These are phyloP conservation scores for Podaxis rugospora DNA, from an alignment of 768 basidiomycete genomes.

Conservation along the genomic window DNA sequence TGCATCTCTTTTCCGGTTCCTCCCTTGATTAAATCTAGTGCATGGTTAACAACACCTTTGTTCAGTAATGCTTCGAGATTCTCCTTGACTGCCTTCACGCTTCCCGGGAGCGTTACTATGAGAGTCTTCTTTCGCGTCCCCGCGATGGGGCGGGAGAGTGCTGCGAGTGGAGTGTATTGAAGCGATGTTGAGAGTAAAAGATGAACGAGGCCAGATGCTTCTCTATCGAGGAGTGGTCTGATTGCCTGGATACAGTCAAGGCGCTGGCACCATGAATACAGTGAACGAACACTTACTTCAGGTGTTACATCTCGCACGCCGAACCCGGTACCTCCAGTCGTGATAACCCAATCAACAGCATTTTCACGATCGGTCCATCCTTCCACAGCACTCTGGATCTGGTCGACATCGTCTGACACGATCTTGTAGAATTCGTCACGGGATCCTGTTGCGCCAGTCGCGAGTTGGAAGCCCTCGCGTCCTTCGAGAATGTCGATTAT, in stretches of 20 bases:
- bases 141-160: constrained; percentile 79
- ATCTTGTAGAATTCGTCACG: constrained; percentile 32
- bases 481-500: constrained; percentile 46
- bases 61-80: constrained; percentile 60
- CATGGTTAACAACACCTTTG: constrained; percentile 59
- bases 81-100: constrained; percentile 81
- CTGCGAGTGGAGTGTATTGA: constrained; percentile 72
- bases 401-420: constrained; percentile 61
- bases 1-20: constrained; percentile 62
- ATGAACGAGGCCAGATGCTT: constrained; percentile 70
- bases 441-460: background rate
- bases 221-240: constrained; percentile 57
- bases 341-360: constrained; percentile 69
- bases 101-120: constrained; percentile 80
- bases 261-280: background rate
- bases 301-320: constrained; percentile 78
- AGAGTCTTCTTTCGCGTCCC: constrained; percentile 66
- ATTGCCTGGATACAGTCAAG: constrained; percentile 40
- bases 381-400: constrained; percentile 45
- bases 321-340: constrained; percentile 88
- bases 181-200: constrained; percentile 67
- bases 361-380: constrained; percentile 36
- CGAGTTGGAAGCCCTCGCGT: constrained; percentile 15
- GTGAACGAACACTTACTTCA: constrained; percentile 45
- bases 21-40: constrained; percentile 67